These are phyloP conservation scores for Saccharomyces hybrid DNA, from an alignment of 1,139 yeast genomes.

Conservation along the genomic window DNA sequence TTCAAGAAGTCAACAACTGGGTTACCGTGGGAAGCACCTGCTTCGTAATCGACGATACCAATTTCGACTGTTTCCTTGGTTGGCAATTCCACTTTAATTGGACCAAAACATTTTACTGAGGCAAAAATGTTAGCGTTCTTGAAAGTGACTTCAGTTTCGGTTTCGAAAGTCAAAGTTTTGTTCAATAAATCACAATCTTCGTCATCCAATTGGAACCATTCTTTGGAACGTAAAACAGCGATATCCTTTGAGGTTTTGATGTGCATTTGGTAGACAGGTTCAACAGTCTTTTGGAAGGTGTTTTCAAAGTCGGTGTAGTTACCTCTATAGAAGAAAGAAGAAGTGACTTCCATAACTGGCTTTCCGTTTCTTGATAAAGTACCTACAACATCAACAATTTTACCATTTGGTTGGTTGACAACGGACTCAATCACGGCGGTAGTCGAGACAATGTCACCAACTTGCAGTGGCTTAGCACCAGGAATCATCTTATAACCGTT, in stretches of 20 bases:
- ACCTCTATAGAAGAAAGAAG: conserved; percentile 96
- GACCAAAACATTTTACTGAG: conserved; percentile 77
- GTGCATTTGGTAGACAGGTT: conserved; percentile 76
- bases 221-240: conserved; percentile 89
- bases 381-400: conserved; percentile 92
- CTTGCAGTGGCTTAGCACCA: conserved; percentile 82
- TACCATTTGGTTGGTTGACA: conserved; percentile 85
- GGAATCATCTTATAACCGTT: conserved; percentile 92
- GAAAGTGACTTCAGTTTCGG: conserved; percentile 75
- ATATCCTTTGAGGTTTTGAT: conserved; percentile 77
- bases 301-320: conserved; percentile 77
- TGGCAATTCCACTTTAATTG: conserved; percentile 80
- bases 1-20: conserved; percentile 91
- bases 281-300: conserved; percentile 83
- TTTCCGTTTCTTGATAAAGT: conserved; percentile 66
- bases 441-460: conserved; percentile 78
- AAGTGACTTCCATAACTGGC: conserved; percentile 89
- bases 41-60: conserved; percentile 82
- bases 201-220: conserved; percentile 82
- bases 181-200: conserved; percentile 67
- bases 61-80: conserved; percentile 85
- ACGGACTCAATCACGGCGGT: conserved; percentile 84
- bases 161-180: conserved; percentile 81
- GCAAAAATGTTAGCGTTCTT: conserved; percentile 70
- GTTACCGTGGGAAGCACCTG: conserved; percentile 91